These are phyloP conservation scores for Nephelium lappaceum DNA, from an alignment of 345 rosid species.

Conservation along the genomic window DNA sequence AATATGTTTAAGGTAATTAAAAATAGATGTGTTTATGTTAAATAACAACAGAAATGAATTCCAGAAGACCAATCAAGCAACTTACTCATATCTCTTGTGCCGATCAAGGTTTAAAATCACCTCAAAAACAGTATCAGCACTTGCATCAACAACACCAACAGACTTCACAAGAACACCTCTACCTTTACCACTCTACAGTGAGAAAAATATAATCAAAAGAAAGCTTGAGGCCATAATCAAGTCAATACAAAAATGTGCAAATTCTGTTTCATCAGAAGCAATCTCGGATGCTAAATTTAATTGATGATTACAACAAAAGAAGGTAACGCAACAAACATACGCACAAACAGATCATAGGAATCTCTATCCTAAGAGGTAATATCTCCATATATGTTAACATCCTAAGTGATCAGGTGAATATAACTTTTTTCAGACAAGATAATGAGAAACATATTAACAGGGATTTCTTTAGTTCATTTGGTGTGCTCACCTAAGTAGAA, in stretches of 20 bases:
- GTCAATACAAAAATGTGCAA: background rate
- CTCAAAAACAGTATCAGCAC: constrained; percentile 86
- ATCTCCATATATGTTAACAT: background rate
- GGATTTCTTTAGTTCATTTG: background rate
- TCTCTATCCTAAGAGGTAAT: background rate
- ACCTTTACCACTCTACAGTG: constrained; percentile 66
- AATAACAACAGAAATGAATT: constrained; percentile 21
- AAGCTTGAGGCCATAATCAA: background rate
- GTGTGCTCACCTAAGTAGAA: background rate
- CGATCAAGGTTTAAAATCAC: constrained; percentile 71
- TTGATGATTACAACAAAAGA: background rate
- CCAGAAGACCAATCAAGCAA: constrained; percentile 20
- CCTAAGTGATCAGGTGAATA: background rate
- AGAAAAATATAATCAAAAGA: constrained; percentile 20
- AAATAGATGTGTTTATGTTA: constrained; percentile 26
- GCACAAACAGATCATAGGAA: background rate
- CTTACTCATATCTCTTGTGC: constrained; percentile 91
- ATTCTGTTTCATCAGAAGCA: constrained; percentile 6
- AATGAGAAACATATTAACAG: background rate
- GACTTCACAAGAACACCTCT: constrained; percentile 89
- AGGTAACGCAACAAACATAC: background rate
- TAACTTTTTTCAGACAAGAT: background rate
- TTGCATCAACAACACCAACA: constrained; percentile 85
- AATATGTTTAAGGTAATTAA: too few relatives aligned
- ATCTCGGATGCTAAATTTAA: background rate